Evolutionary conservation across 495 filamentous ascomycete genomes (phyloP), one percentile per base, ranked within the genome.

Genomic region (Rhypophila decipiens): DNA sequence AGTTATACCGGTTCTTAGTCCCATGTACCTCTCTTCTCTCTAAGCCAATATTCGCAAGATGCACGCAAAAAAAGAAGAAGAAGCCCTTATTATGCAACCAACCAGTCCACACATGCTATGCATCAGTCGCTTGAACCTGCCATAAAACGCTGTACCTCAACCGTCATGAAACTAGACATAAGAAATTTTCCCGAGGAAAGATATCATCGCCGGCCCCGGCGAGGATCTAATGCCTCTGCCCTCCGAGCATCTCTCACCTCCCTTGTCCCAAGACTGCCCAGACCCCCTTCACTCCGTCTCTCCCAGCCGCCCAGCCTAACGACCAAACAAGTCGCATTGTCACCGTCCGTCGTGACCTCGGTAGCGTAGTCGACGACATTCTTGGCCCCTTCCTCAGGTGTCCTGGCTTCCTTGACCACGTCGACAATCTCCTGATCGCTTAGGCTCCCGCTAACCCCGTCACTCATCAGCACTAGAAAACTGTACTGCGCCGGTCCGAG

Each of bases 291-390:
- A 39, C 74, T 78, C 57, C 93, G 79, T 59, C 91, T 80, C 71
- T 97, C 93, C 93, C 93, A 97, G 0, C 94, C 93, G 8, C 93
- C 93, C 8, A 97, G 72, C 43, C 93, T 74, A 19, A 97, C 81
- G 4, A 96, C 91, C 3, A 96, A 67, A 59, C 87, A 91, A n/a
- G 94, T 98, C 9, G 90, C 88, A 73, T 98, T 98, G 64, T 98
- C 91, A 0, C 85, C 91, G 43, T 89, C 84, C 7, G 61, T 74
- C 17, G 76, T 81, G 12, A 94, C 83, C 70, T 97, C 94, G 3
- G 84, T 90, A 2, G 91, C 90, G 58, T 89, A 95, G 24, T 77
- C 77, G 23, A 94, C 87, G 10, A 98, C 81, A 47, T 85, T 80
- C 39, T 72, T 76, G 2, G 87, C 79, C 2, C 80, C 93, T 66